A percentile compares a stretch with the other conserved stretches of the same genome.
These are phyloP conservation scores for Lyophyllum decastes DNA, from an alignment of 768 basidiomycete genomes.

Conservation along the genomic window DNA sequence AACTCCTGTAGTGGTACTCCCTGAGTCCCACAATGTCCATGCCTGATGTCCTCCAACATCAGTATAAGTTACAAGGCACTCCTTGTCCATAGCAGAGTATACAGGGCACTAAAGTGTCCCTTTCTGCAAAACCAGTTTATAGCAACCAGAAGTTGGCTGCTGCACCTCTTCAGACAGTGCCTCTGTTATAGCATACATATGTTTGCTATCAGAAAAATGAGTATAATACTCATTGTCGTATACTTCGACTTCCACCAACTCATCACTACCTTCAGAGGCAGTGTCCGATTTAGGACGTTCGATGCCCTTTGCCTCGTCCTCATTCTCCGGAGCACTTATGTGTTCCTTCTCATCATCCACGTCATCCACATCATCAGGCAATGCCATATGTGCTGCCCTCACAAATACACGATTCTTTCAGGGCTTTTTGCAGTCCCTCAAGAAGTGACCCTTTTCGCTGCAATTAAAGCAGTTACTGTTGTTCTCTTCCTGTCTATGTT, in stretches of 20 bases:
- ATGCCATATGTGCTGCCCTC: too few relatives aligned
- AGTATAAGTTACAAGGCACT: not conserved
- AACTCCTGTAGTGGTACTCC: slow-evolving; percentile 21
- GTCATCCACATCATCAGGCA: not conserved
- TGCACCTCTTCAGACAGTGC: not conserved
- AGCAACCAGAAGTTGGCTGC: not conserved
- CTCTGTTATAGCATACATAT: not conserved
- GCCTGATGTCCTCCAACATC: not conserved
- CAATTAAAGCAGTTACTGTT: slow-evolving; percentile 1
- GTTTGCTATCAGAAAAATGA: not conserved
- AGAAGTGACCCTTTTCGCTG: not conserved
- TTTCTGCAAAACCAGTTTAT: too few relatives aligned
- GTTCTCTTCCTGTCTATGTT: not conserved
- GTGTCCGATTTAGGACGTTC: not conserved
- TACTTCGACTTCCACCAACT: not conserved
- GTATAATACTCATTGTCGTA: slow-evolving; percentile 1
- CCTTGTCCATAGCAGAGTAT: not conserved
- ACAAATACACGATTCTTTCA: not conserved
- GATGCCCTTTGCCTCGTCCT: too few relatives aligned
- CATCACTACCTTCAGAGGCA: not conserved
- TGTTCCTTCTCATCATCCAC: not conserved
- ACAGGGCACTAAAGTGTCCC: too few relatives aligned
- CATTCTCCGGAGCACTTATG: not conserved
- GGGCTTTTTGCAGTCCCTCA: not conserved
- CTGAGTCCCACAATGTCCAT: slow-evolving; percentile 20